These are phyloP conservation scores for Aureobasidium sp. DNA, from an alignment of 2,329 filamentous ascomycete genomes.

Conservation along the genomic window DNA sequence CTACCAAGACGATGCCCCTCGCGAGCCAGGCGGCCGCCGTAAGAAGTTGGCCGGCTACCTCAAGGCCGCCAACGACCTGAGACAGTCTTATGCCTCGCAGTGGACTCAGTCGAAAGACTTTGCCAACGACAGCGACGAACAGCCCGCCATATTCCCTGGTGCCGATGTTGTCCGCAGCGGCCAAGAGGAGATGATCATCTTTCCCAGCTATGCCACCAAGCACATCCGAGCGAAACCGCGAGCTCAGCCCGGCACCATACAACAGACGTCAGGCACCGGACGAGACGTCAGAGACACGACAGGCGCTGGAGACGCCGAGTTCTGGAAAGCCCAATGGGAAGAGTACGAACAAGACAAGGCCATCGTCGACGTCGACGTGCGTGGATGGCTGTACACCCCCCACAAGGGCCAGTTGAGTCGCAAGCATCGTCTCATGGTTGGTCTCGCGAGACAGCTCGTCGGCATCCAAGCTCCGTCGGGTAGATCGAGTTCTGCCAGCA, in stretches of 20 bases:
- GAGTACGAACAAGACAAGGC: constrained; percentile 74
- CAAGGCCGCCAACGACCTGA: constrained; percentile 63
- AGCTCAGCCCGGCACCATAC: constrained; percentile 32
- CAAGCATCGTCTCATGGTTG: constrained; percentile 79
- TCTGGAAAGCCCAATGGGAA: constrained; percentile 74
- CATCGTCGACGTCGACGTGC: constrained; percentile 86
- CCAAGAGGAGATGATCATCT: constrained; percentile 87
- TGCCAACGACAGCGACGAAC: constrained; percentile 38
- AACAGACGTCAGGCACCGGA: constrained; percentile 35
- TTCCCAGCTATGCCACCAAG: constrained; percentile 83
- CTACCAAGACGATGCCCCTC: constrained; percentile 31
- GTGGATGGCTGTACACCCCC: constrained; percentile 90
- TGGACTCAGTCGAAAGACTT: constrained; percentile 29
- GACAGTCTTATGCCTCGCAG: constrained; percentile 58
- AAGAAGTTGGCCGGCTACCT: constrained; percentile 70
- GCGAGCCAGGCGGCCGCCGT: constrained; percentile 63
- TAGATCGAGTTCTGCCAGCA: constrained; percentile 30
- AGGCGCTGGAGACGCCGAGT: constrained; percentile 57
- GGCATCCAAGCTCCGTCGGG: constrained; percentile 67
- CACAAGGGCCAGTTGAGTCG: constrained; percentile 77
- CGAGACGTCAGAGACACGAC: constrained; percentile 38
- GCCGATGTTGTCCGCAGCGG: constrained; percentile 72
- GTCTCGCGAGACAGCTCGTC: constrained; percentile 78
- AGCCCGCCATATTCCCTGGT: constrained; percentile 75
- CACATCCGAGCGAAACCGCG: constrained; percentile 49